A percentile compares a stretch with the other conserved stretches of the same genome.
Conservation (phyloP, 2,329 filamentous ascomycete genomes). For the Pseudogymnoascus sp. region DNA sequence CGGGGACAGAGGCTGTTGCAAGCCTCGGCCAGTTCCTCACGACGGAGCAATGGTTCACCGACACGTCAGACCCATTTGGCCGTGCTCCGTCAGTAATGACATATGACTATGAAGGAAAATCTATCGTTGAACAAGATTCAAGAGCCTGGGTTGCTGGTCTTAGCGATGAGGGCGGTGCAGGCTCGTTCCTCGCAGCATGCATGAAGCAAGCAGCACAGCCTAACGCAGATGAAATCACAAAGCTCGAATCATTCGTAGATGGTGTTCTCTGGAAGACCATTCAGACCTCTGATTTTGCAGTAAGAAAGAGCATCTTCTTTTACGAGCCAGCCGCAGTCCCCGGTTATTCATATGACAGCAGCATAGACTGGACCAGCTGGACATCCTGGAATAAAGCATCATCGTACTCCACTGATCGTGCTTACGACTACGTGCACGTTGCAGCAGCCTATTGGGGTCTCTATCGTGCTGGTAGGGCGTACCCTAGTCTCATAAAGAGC, state of each 20-base stretch:
- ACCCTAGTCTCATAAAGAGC: constrained; percentile 36
- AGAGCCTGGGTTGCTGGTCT: constrained; percentile 53
- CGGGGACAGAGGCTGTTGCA: constrained; percentile 35
- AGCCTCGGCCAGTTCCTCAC: constrained; percentile 47
- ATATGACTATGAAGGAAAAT: constrained; percentile 43
- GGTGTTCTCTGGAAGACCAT: constrained; percentile 43
- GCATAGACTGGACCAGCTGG: constrained; percentile 43
- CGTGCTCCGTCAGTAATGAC: constrained; percentile 48
- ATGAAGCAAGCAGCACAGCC: constrained; percentile 49
- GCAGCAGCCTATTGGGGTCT: constrained; percentile 49
- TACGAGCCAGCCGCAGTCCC: constrained; percentile 39
- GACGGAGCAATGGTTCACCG: constrained; percentile 44
- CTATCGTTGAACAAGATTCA: constrained; percentile 38
- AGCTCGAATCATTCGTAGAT: constrained; percentile 47
- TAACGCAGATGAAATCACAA: constrained; percentile 39
- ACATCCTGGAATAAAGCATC: constrained; percentile 42
- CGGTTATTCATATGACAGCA: constrained; percentile 37
- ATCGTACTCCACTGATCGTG: constrained; percentile 41
- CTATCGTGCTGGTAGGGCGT: constrained; percentile 45
- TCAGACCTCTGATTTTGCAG: constrained; percentile 39
- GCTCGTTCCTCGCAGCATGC: constrained; percentile 46
- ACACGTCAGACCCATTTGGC: constrained; percentile 45
- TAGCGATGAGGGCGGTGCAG: constrained; percentile 52
- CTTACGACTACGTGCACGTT: constrained; percentile 54
- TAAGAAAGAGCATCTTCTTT: constrained; percentile 50